phyloP scores from a whole-genome alignment of 805 yeast species.

The Metschnikowia bowlesiae region DNA sequence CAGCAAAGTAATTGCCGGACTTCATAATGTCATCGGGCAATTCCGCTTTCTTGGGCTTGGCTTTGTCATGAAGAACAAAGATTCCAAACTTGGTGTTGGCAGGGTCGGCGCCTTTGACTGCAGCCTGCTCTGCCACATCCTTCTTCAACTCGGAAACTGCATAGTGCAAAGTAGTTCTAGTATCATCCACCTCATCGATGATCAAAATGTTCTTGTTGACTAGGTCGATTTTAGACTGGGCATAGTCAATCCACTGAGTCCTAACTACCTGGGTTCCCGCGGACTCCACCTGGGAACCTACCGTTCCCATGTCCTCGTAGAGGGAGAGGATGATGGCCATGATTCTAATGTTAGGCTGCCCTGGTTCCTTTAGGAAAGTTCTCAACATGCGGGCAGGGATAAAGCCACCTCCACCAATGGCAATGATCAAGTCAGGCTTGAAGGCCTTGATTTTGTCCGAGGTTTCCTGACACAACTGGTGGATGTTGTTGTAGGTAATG shows the following conservation, averaged over 20 bases:
- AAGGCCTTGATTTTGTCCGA: constrained; percentile 47
- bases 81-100: constrained; percentile 66
- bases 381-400: constrained; percentile 96
- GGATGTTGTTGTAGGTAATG: constrained; percentile 76
- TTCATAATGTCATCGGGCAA: constrained; percentile 60
- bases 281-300: constrained; percentile 32
- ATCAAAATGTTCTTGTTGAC: constrained; percentile 78
- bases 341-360: constrained; percentile 83
- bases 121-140: constrained; percentile 57
- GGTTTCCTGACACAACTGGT: constrained; percentile 72
- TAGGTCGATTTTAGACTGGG: constrained; percentile 49
- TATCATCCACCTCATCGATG: constrained; percentile 90
- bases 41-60: constrained; percentile 74
- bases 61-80: constrained; percentile 81
- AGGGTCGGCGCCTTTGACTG: constrained; percentile 50
- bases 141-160: constrained; percentile 73
- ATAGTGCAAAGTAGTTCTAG: constrained; percentile 84
- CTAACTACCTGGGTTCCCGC: constrained; percentile 55
- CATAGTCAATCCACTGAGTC: constrained; percentile 88
- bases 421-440: constrained; percentile 57
- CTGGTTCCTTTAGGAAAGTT: constrained; percentile 84
- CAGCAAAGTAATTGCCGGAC: constrained; percentile 66
- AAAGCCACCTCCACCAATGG: constrained; percentile 97
- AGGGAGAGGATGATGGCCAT: constrained; percentile 92
- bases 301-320: constrained; percentile 74